Conservation (phyloP, 306 rosid genomes). For the Rubus parviflorus region DNA sequence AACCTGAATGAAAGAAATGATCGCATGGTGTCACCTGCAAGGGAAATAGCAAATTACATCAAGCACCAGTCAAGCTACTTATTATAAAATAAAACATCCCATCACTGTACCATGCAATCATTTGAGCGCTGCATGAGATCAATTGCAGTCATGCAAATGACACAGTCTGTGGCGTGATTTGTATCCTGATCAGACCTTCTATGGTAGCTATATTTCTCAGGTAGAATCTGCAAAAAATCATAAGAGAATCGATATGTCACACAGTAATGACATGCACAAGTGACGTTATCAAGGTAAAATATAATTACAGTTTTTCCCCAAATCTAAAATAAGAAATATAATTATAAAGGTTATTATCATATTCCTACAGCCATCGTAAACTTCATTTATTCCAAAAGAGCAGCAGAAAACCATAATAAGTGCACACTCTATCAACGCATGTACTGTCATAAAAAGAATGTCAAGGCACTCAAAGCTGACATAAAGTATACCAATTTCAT, state of each 20-base stretch:
- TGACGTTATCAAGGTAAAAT: neutral
- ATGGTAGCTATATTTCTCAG: conserved; percentile 89
- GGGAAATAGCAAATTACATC: conserved; percentile 26
- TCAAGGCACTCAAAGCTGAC: neutral
- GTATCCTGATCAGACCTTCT: conserved; percentile 66
- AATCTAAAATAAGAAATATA: neutral
- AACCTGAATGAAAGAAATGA: conserved; percentile 95
- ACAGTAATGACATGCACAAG: conserved; percentile 22
- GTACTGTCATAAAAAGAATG: neutral
- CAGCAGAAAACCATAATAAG: conserved; percentile 6
- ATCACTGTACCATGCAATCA: conserved; percentile 79
- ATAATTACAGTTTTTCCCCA: neutral
- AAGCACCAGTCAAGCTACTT: conserved; percentile 11
- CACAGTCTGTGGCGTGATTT: conserved; percentile 75
- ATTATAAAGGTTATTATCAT: neutral
- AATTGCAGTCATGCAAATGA: conserved; percentile 91
- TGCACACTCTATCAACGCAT: conserved; percentile 2
- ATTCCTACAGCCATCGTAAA: neutral
- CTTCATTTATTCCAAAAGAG: neutral
- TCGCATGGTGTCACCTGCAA: conserved; percentile 94
- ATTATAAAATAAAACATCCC: conserved; percentile 1
- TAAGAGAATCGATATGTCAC: neutral
- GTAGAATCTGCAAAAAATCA: conserved; percentile 68
- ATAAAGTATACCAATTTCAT: neutral
- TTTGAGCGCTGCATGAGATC: conserved; percentile 62